A percentile compares a stretch with the other conserved stretches of the same genome.
phyloP scores from a whole-genome alignment of 1,139 yeast genomes.

The Geotrichum restrictum region DNA sequence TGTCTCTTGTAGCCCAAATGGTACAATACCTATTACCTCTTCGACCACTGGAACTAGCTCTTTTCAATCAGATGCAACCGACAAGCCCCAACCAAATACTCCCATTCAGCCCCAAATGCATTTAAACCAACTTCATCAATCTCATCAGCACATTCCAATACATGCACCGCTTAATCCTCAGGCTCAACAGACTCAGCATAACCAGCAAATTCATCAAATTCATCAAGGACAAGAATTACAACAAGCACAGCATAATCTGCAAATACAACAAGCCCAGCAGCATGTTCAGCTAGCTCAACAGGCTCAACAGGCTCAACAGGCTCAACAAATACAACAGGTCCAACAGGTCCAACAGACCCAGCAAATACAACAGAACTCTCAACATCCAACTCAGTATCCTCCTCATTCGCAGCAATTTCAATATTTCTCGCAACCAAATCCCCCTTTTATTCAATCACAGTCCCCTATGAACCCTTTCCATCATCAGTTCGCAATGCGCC shows the following conservation, averaged over 20 bases:
- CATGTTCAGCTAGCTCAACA: constrained; percentile 4
- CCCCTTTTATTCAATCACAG: constrained; percentile 16
- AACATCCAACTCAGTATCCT: constrained; percentile 25
- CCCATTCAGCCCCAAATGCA: not conserved
- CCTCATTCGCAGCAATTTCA: constrained; percentile 18
- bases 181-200: not conserved
- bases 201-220: not conserved
- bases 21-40: constrained; percentile 43
- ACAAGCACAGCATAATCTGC: not conserved
- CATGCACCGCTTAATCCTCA: no score
- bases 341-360: constrained; percentile 38
- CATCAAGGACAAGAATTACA: not conserved
- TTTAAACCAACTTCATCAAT: not conserved
- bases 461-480: constrained; percentile 31
- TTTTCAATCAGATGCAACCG: no score
- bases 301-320: constrained; percentile 9
- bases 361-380: constrained; percentile 39
- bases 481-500: constrained; percentile 19
- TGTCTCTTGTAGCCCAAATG: constrained; percentile 47
- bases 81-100: not conserved
- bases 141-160: constrained; percentile 1
- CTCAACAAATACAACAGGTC: constrained; percentile 2
- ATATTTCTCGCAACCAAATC: constrained; percentile 8
- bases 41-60: constrained; percentile 49
- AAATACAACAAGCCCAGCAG: constrained; percentile 6